A percentile compares a stretch with the other conserved stretches of the same genome.
Conservation (phyloP, 768 basidiomycete genomes). For the Leucocoprinus leucothites region DNA sequence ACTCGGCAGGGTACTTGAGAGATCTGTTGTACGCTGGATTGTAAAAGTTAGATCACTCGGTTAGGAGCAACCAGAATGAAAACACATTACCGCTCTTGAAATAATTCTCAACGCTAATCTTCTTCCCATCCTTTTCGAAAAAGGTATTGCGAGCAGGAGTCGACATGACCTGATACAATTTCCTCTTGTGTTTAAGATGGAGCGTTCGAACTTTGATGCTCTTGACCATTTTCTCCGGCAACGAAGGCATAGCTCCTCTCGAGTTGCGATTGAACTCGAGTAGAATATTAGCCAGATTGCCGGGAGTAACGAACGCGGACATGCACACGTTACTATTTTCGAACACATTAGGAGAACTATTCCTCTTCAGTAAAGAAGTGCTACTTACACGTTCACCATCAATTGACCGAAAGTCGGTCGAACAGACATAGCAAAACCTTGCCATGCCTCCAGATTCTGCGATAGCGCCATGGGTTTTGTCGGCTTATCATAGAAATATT, state of each 20-base stretch:
- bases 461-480: conserved; percentile 21
- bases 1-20: conserved; percentile 38
- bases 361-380: neutral
- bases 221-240: conserved; percentile 44
- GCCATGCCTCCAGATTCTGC: conserved; percentile 29
- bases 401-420: conserved; percentile 43
- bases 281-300: conserved; percentile 59
- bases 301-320: conserved; percentile 50
- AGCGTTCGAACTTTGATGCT: conserved; percentile 54
- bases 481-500: conserved; percentile 46
- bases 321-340: conserved; percentile 45
- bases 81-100: conserved; percentile 55
- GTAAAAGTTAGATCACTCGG: neutral
- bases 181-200: conserved; percentile 54
- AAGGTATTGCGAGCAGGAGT: conserved; percentile 18
- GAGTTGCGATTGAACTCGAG: conserved; percentile 39
- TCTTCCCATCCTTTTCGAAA: conserved; percentile 30
- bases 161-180: conserved; percentile 18
- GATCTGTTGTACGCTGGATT: conserved; percentile 53
- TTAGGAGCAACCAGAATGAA: neutral
- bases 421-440: conserved; percentile 46
- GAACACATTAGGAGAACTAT: neutral
- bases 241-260: conserved; percentile 37
- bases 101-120: conserved; percentile 57
- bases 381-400: conserved; percentile 45